These are phyloP conservation scores for Pythium coloratum DNA, from an alignment of 352 stramenopile genomes.

Conservation along the genomic window DNA sequence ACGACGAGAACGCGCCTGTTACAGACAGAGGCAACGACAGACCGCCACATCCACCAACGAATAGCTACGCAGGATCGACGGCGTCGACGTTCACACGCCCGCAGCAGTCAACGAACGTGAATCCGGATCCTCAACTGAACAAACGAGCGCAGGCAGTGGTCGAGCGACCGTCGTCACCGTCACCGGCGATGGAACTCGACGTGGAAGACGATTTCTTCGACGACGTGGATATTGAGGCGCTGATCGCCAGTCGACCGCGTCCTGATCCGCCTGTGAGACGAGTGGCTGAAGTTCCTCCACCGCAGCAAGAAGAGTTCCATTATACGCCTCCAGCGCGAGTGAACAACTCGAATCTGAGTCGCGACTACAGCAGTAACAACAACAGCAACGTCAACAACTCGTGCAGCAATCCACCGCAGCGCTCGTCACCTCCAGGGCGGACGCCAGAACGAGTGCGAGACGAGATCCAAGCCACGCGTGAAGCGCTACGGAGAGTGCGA, in stretches of 20 bases:
- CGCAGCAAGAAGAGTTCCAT: not conserved
- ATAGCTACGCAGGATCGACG: not conserved
- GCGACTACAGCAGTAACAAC: not conserved
- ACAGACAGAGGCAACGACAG: constrained; percentile 7
- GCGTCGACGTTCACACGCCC: not conserved
- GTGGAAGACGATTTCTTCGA: constrained; percentile 27
- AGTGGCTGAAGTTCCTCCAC: not conserved
- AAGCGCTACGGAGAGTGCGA: constrained; percentile 60
- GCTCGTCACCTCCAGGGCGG: constrained; percentile 1
- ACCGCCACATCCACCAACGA: not conserved
- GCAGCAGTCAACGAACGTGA: not conserved
- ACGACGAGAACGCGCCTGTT: constrained; percentile 25
- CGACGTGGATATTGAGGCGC: constrained; percentile 28
- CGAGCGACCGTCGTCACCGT: constrained; percentile 8
- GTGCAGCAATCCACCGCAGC: not conserved
- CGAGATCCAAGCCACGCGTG: constrained; percentile 62
- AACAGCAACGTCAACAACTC: not conserved
- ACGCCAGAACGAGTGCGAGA: constrained; percentile 23
- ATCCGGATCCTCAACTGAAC: not conserved
- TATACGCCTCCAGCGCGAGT: not conserved
- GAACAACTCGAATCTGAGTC: not conserved
- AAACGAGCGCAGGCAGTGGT: not conserved
- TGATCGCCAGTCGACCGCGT: constrained; percentile 17
- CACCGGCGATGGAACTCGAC: constrained; percentile 17
- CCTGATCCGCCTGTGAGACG: not conserved